phyloP scores from a whole-genome alignment of 1,284 basidiomycete species.

The Cryptococcus jaspeensis region DNA sequence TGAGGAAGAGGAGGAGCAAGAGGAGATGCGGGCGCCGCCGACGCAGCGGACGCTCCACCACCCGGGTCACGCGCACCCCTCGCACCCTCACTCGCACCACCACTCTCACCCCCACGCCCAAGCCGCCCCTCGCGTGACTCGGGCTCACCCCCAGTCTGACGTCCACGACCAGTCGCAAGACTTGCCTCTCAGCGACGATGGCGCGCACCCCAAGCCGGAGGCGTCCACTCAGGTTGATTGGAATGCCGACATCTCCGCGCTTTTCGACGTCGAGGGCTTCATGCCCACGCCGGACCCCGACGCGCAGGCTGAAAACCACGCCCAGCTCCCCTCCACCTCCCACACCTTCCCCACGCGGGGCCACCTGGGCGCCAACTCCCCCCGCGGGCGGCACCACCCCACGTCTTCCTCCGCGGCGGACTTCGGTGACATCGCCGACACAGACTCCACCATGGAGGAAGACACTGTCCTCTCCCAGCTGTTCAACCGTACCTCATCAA shows the following conservation, averaged over 20 bases:
- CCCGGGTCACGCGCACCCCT: background rate
- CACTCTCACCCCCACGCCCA: background rate
- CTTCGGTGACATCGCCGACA: background rate
- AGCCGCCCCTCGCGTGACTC: background rate
- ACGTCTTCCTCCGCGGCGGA: background rate
- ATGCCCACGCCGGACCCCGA: slow-evolving; percentile 12
- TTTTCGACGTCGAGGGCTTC: slow-evolving; percentile 45
- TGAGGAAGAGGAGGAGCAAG: background rate
- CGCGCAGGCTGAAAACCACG: background rate
- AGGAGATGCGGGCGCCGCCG: no score
- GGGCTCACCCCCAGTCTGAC: background rate
- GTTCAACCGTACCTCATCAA: slow-evolving; percentile 40
- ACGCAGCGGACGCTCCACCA: no score
- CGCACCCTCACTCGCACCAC: background rate
- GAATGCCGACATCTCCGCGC: slow-evolving; percentile 38
- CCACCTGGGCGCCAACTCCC: background rate
- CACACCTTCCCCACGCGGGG: no score
- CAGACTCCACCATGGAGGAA: slow-evolving; percentile 20
- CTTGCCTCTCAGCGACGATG: slow-evolving; percentile 46
- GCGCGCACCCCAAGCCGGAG: background rate
- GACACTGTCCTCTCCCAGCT: slow-evolving; percentile 39
- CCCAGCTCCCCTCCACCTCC: no score
- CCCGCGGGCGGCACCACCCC: background rate
- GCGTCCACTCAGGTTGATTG: slow-evolving; percentile 19
- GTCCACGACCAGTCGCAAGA: slow-evolving; percentile 28